These are phyloP conservation scores for Theileria orientalis DNA, from an alignment of 169 alveolate genomes.

Conservation along the genomic window DNA sequence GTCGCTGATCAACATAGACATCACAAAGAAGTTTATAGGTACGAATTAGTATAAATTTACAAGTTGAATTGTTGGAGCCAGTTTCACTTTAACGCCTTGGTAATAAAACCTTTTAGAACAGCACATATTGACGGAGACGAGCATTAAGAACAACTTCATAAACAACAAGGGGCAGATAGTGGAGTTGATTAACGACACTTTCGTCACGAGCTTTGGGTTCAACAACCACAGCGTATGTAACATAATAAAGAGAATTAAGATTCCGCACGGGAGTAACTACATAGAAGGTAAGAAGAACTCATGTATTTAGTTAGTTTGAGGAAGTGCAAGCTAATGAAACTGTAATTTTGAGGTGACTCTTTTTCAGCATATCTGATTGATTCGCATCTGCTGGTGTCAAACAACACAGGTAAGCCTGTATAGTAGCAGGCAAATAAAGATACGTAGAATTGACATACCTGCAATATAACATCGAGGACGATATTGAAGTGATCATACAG, in stretches of 20 bases:
- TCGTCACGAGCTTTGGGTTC: constrained; percentile 60
- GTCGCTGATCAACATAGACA: constrained; percentile 35
- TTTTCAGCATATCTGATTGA: constrained; percentile 1
- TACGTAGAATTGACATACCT: constrained; percentile 1
- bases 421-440: background rate
- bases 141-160: constrained; percentile 18
- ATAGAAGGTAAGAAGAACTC: background rate
- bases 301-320: background rate
- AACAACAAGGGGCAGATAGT: constrained; percentile 56
- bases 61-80: background rate
- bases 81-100: too few species aligned
- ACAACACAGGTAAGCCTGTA: too few species aligned
- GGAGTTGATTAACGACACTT: constrained; percentile 25
- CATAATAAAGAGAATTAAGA: constrained; percentile 29
- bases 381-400: constrained; percentile 1
- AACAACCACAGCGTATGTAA: constrained; percentile 42
- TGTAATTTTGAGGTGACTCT: background rate
- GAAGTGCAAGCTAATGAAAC: background rate
- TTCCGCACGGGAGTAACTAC: constrained; percentile 6
- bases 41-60: background rate
- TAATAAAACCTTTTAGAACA: constrained; percentile 13
- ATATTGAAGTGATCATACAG: background rate
- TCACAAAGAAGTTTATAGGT: constrained; percentile 40
- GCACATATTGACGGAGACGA: constrained; percentile 52
- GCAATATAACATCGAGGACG: constrained; percentile 1